Evolutionary conservation across 129 eudicot species (phyloP).

Genomic region (Arctium minus): DNA sequence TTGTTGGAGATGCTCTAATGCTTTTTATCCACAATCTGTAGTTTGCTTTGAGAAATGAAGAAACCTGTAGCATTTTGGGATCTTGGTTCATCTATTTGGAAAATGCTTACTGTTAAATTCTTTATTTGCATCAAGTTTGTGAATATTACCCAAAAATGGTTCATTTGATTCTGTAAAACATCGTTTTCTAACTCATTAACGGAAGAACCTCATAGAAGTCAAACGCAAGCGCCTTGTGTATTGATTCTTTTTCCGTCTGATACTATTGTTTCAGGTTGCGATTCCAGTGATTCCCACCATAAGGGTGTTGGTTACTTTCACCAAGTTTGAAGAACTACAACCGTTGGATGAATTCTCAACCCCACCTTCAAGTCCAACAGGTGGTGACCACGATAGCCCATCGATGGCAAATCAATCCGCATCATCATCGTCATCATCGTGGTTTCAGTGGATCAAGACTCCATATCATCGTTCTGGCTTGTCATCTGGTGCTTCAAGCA

Average conservation of each 20-base stretch:
- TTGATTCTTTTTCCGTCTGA: neutral
- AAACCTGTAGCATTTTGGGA: no score
- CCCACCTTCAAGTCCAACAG: constrained; percentile 91
- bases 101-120: neutral
- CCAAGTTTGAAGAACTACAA: constrained; percentile 84
- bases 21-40: no score
- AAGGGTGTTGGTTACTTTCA: constrained; percentile 85
- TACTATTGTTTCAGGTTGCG: constrained; percentile 59
- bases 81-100: no score
- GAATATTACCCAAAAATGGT: no score
- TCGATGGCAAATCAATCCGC: constrained; percentile 21
- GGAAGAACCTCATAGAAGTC: neutral
- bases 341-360: constrained; percentile 88
- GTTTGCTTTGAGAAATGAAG: no score
- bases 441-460: constrained; percentile 93
- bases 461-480: constrained; percentile 65
- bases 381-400: constrained; percentile 55
- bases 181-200: neutral
- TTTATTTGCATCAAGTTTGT: neutral
- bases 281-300: constrained; percentile 92
- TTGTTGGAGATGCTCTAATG: no score
- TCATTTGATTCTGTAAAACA: neutral
- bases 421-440: constrained; percentile 57
- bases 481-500: constrained; percentile 49
- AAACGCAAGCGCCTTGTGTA: neutral